phyloP scores from a whole-genome alignment of 345 rosid species.

The Nasturtium officinale region DNA sequence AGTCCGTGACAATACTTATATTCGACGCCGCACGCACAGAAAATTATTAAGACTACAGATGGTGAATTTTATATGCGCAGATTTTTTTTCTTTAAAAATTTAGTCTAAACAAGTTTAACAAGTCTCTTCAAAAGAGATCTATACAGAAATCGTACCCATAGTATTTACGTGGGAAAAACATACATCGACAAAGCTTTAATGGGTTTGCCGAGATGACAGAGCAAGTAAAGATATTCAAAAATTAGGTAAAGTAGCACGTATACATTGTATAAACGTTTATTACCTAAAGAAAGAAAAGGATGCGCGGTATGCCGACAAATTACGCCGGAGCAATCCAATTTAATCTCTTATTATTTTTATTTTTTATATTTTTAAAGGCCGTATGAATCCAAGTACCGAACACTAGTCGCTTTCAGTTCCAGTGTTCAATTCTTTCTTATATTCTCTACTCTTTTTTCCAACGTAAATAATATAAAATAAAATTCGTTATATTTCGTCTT shows the following conservation, averaged over 20 bases:
- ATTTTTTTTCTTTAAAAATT: no score
- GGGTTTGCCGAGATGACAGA: no score
- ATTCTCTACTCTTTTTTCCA: slow-evolving; percentile 6
- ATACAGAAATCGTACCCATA: no score
- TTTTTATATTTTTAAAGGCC: not conserved
- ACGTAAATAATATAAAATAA: not conserved
- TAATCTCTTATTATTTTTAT: no score
- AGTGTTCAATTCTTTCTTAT: slow-evolving; percentile 31
- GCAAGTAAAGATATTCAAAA: not conserved
- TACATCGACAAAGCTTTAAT: no score
- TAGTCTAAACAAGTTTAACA: no score
- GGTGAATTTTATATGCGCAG: not conserved
- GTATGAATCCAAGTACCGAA: slow-evolving; percentile 28
- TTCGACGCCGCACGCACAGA: not conserved
- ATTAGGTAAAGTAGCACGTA: not conserved
- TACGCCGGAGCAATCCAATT: slow-evolving; percentile 26
- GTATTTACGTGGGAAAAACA: no score
- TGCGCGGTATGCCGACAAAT: not conserved
- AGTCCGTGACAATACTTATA: slow-evolving; percentile 22
- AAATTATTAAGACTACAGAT: not conserved
- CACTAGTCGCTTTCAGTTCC: slow-evolving; percentile 38
- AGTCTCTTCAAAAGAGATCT: no score
- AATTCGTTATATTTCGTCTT: not conserved
- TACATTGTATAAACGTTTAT: slow-evolving; percentile 12
- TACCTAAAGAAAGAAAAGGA: not conserved